Conservation (phyloP, 2,329 filamentous ascomycete species). For the Talaromyces sp. region DNA sequence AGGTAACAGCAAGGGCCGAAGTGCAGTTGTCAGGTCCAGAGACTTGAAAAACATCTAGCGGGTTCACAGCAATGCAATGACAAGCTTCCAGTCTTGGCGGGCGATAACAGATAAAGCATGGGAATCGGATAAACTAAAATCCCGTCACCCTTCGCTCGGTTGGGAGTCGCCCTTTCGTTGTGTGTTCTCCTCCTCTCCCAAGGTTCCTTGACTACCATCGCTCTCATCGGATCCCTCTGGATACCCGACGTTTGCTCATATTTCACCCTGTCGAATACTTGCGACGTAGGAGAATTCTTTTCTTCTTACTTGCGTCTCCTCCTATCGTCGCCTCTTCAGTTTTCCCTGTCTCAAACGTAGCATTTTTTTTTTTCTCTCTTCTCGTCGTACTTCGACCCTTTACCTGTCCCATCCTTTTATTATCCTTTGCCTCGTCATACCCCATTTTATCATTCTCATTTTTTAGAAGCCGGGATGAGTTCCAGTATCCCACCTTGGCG, state of each 20-base stretch:
- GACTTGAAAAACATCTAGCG: conserved; percentile 96
- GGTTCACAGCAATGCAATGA: conserved; percentile 7
- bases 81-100: neutral
- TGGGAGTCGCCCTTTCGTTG: neutral
- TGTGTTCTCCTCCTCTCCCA: neutral
- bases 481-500: conserved; percentile 46
- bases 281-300: conserved; percentile 8
- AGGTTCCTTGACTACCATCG: neutral
- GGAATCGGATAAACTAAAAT: conserved; percentile 10
- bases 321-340: conserved; percentile 3
- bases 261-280: neutral
- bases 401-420: conserved; percentile 15
- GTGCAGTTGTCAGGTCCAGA: conserved; percentile 92
- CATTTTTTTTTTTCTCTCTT: conserved; percentile 8
- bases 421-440: conserved; percentile 11
- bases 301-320: conserved; percentile 1
- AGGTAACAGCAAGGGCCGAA: conserved; percentile 86
- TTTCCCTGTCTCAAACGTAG: conserved; percentile 19
- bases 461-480: conserved; percentile 36
- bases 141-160: neutral
- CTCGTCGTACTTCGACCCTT: conserved; percentile 10
- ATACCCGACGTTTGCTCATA: neutral
- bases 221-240: neutral
- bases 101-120: conserved; percentile 19
- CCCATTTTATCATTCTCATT: conserved; percentile 19